Evolutionary conservation across 2,329 filamentous ascomycete species (phyloP).

Genomic region (Colletotrichum cuscutae): DNA sequence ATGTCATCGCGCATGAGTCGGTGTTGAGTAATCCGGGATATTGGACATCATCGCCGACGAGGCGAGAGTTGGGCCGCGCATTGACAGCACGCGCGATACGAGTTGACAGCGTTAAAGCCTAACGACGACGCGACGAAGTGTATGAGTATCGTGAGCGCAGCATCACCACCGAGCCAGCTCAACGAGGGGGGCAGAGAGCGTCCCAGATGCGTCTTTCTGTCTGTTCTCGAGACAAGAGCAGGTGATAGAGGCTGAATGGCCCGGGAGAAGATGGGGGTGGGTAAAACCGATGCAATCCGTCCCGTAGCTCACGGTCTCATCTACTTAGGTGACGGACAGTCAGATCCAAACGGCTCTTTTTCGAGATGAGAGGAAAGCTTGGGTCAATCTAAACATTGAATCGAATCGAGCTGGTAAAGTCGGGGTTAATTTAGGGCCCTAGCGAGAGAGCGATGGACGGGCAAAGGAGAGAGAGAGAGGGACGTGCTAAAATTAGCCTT

Average conservation of each 20-base stretch:
- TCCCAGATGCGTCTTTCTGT: neutral
- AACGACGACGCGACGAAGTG: conserved; percentile 13
- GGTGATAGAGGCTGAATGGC: neutral
- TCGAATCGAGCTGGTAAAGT: neutral
- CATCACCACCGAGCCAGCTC: neutral
- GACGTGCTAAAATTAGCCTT: conserved; percentile 27
- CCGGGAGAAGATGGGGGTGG: neutral
- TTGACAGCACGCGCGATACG: conserved; percentile 10
- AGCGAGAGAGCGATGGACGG: neutral
- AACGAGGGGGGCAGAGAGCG: neutral
- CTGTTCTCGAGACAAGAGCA: neutral
- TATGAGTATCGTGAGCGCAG: neutral
- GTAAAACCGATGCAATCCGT: neutral
- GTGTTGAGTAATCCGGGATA: conserved; percentile 2
- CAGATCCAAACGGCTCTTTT: conserved; percentile 6
- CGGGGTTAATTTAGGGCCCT: conserved; percentile 11
- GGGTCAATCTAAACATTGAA: conserved; percentile 18
- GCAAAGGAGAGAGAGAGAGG: neutral
- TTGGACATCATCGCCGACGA: conserved; percentile 20
- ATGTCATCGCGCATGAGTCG: conserved; percentile 25
- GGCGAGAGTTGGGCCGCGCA: conserved; percentile 2
- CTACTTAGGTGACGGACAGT: neutral
- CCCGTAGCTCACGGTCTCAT: neutral
- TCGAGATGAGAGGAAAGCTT: conserved; percentile 20
- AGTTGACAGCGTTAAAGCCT: neutral